These are phyloP conservation scores for Neofusicoccum parvum DNA, from an alignment of 2,329 filamentous ascomycete genomes.

Conservation along the genomic window DNA sequence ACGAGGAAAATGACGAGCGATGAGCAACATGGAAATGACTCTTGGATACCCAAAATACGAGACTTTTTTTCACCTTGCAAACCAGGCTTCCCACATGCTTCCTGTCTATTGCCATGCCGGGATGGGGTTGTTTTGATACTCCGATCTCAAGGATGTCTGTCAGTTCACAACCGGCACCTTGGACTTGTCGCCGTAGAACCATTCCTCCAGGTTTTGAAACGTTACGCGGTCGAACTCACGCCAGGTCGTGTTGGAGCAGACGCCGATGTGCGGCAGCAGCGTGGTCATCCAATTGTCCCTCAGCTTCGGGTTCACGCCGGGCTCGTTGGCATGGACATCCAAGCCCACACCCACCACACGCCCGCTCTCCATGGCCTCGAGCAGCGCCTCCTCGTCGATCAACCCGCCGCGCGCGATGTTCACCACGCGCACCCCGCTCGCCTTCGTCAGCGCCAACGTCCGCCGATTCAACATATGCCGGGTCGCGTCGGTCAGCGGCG, in stretches of 20 bases:
- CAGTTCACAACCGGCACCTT: conserved; percentile 4
- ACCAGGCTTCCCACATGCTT: background rate
- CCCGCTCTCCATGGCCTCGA: conserved; percentile 55
- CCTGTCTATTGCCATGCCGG: no score
- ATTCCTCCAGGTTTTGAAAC: background rate
- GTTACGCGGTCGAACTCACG: conserved; percentile 1
- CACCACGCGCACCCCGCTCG: conserved; percentile 57
- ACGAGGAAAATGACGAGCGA: background rate
- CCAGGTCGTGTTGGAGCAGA: background rate
- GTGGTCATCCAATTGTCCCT: conserved; percentile 54
- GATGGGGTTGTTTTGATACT: no score
- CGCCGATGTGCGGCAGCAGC: conserved; percentile 60
- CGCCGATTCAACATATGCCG: conserved; percentile 54
- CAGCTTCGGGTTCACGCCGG: conserved; percentile 54
- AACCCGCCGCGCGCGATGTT: conserved; percentile 61
- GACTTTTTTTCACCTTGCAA: background rate
- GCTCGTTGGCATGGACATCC: conserved; percentile 62
- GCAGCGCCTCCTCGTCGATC: conserved; percentile 59
- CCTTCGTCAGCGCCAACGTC: conserved; percentile 57
- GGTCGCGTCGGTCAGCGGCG: conserved; percentile 56
- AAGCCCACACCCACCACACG: conserved; percentile 58
- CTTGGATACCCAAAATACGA: conserved; percentile 8
- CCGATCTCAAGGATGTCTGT: no score
- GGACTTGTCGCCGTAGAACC: conserved; percentile 8
- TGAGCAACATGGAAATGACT: background rate